Evolutionary conservation across 2,329 filamentous ascomycete genomes (phyloP), one percentile per base, ranked within the genome.

Genomic region (Penicillium sp.): DNA sequence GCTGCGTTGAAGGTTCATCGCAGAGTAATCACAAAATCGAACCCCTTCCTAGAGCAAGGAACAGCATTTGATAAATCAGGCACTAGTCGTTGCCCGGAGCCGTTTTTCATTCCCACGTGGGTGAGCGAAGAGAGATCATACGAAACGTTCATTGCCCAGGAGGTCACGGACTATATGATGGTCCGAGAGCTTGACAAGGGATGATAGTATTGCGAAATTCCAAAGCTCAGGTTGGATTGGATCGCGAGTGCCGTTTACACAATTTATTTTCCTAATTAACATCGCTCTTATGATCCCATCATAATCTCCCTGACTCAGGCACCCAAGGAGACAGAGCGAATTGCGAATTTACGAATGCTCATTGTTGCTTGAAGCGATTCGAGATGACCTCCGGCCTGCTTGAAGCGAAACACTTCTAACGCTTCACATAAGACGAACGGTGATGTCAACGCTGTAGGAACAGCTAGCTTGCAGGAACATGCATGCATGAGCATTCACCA

Each of bases 61-160:
- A 52, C 9, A 1, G 17, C 35, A 21, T 15, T 44, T 29, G 17
- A 38, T 30, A 35, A 47, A 56, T 9, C 29, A 52, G 35, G 38
- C 26, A 31, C 48, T 46, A 57, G 54, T 17, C 41, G 35, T 52
- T 44, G 38, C 46, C 63, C 56, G 58, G 48, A 29, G 57, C 58
- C 57, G 44, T 50, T 23, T 59, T 58, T 46, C 54, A 26, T 52
- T 65, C 55, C 63, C 63, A 65, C 63, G 63, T 65, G 63, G 63
- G 45, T 50, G 26, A 45, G 49, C 56, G 35, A 45, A 38, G 57
- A 48, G 35, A 29, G 19, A 38, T n/a, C 29, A 23, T 35, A 45
- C 48, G 45, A 7, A 55, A 21, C n/a, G 46, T 19, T 49, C 19
- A 9, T 31, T 17, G 46, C 46, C 29, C 5, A 15, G 17, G 51